Evolutionary conservation across 768 basidiomycete species (phyloP).

Genomic region (Russula lepida): DNA sequence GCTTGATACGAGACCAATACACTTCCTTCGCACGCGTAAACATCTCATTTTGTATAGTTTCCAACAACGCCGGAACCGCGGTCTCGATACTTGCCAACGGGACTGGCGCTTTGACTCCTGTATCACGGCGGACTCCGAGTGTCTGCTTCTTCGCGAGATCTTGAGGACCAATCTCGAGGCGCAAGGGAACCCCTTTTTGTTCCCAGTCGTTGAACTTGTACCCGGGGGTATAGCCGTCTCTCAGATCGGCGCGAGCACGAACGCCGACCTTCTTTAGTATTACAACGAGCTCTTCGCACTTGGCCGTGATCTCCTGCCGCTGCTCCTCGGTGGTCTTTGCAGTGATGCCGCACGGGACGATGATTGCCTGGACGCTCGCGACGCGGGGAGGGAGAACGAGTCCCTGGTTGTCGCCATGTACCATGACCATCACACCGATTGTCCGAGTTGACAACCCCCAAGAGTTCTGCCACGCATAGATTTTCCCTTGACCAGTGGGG

Average conservation of each 20-base stretch:
- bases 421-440: constrained; percentile 99
- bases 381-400: constrained; percentile 96
- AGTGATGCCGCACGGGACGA: constrained; percentile 94
- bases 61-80: constrained; percentile 57
- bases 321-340: constrained; percentile 67
- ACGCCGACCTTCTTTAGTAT: constrained; percentile 65
- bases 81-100: constrained; percentile 40
- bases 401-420: constrained; percentile 96
- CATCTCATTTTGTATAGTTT: constrained; percentile 87
- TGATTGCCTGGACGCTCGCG: constrained; percentile 81
- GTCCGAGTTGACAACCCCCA: constrained; percentile 97
- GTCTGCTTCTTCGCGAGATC: constrained; percentile 81
- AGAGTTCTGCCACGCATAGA: constrained; percentile 94
- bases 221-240: constrained; percentile 96
- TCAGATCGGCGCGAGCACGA: constrained; percentile 80
- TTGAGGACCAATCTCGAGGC: constrained; percentile 93
- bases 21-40: constrained; percentile 64
- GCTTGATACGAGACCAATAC: constrained; percentile 63
- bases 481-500: constrained; percentile 54
- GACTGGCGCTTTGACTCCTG: constrained; percentile 51
- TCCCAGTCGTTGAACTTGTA: constrained; percentile 99
- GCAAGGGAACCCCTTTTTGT: constrained; percentile 96
- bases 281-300: constrained; percentile 70
- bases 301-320: constrained; percentile 61
- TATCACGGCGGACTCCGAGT: constrained; percentile 75